Conservation (phyloP, 192 early-diverging fungal species). For the Powellomyces hirtus region DNA sequence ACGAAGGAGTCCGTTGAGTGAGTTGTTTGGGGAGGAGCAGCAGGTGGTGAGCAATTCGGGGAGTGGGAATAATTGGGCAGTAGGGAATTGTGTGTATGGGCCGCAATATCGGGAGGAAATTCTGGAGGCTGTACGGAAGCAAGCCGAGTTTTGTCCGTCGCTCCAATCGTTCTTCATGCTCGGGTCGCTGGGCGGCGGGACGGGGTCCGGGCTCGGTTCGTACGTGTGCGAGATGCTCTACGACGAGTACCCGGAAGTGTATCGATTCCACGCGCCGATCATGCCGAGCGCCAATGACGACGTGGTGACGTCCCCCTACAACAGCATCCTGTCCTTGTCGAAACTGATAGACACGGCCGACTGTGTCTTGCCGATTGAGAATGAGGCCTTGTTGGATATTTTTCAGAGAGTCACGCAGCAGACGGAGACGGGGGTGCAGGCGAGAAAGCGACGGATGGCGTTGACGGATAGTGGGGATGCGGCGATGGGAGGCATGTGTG, state of each 20-base stretch:
- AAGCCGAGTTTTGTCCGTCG: conserved; percentile 56
- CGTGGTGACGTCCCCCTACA: conserved; percentile 61
- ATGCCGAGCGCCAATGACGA: conserved; percentile 52
- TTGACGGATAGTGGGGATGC: conserved; percentile 31
- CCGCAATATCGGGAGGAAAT: conserved; percentile 37
- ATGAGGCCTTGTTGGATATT: conserved; percentile 52
- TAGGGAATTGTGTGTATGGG: conserved; percentile 54
- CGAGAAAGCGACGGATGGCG: conserved; percentile 4
- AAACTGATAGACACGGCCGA: conserved; percentile 44
- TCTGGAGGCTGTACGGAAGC: conserved; percentile 38
- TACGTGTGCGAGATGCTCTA: conserved; percentile 34
- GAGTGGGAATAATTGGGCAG: conserved; percentile 62
- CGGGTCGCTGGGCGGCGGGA: conserved; percentile 54
- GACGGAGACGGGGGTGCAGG: conserved; percentile 12
- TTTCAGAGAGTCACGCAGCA: conserved; percentile 30
- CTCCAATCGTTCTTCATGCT: conserved; percentile 56
- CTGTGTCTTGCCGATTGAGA: conserved; percentile 56
- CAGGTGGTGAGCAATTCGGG: conserved; percentile 44
- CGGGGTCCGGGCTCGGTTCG: conserved; percentile 60
- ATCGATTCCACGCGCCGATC: conserved; percentile 36
- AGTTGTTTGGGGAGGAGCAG: conserved; percentile 51
- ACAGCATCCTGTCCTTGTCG: conserved; percentile 47
- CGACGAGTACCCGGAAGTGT: conserved; percentile 45
- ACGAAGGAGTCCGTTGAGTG: conserved; percentile 20
- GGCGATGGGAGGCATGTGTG: conserved; percentile 31